phyloP scores from a whole-genome alignment of 1,284 basidiomycete species.

The Irpex sp. region DNA sequence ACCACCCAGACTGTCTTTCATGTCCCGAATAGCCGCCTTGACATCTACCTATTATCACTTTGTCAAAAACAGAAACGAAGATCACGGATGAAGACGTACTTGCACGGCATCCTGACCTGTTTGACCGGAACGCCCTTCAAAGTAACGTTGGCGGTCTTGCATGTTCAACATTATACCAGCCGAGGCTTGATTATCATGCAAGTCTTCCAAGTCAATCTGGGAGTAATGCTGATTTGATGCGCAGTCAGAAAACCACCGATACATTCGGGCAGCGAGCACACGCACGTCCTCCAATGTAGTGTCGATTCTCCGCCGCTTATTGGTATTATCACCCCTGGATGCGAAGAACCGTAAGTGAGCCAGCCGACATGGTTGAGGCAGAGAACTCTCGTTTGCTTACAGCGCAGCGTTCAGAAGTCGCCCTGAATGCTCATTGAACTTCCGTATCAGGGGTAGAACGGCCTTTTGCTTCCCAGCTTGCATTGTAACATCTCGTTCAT shows the following conservation, averaged over 20 bases:
- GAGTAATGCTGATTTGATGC: conserved; percentile 39
- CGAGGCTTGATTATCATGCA: conserved; percentile 64
- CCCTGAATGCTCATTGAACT: conserved; percentile 98
- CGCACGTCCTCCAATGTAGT: conserved; percentile 27
- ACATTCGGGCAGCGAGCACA: not conserved
- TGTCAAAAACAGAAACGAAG: not conserved
- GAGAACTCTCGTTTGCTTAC: conserved; percentile 36
- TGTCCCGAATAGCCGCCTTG: conserved; percentile 40
- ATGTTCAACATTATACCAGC: conserved; percentile 81
- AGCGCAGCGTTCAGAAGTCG: conserved; percentile 76
- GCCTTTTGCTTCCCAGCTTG: conserved; percentile 87
- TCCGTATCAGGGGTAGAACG: conserved; percentile 88
- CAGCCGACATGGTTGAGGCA: not conserved
- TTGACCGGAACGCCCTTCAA: conserved; percentile 55
- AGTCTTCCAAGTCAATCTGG: conserved; percentile 85
- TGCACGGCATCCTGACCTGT: conserved; percentile 29
- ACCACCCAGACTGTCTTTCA: conserved; percentile 42
- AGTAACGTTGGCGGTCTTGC: conserved; percentile 74
- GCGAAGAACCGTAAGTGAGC: not conserved
- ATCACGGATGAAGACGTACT: conserved; percentile 20
- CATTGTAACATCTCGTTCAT: conserved; percentile 92
- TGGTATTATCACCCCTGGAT: conserved; percentile 52
- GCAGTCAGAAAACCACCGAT: not conserved
- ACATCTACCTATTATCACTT: conserved; percentile 37
- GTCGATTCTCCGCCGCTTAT: conserved; percentile 58